Evolutionary conservation across 2,329 filamentous ascomycete species (phyloP), one percentile per base, ranked within the genome.

Genomic region (Podosphaera fusca): DNA sequence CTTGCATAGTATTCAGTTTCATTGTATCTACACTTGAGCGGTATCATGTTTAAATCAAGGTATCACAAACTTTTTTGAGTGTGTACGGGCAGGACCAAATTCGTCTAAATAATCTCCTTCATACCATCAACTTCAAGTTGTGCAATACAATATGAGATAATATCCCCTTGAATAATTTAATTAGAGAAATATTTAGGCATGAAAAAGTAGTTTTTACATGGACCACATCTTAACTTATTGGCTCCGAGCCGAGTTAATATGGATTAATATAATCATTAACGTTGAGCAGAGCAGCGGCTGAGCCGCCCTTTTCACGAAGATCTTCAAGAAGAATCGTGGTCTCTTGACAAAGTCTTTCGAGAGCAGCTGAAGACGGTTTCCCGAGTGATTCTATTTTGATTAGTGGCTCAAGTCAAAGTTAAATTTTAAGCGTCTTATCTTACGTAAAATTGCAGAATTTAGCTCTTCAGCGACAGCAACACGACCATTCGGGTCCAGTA

Each of bases 401-500:
- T 29, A 56, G 40, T 3, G 3, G n/a, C 30, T 33, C 12, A 14
- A 30, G 21, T 47, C 10, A 21, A 1, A 49, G 9, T 7, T 29
- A 56, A 14, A 33, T 21, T 21, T 1, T 34, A n/a, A 14, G 31
- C 2, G n/a, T 21, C 55, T 6, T 29, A 45, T 35, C 63, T 57
- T 57, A 75, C 81, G 72, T 73, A 98, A 70, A 64, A 98, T 95
- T 52, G 87, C 89, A 59, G 87, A 86, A 69, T 96, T 96, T 58
- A 98, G 74, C 69, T 95, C 89, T 71, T 98, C 92, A 7, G 89
- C 89, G 46, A 96, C 87, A 21, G 80, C 75, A 21, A 82, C 79
- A 49, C 92, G 75, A 1, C 86, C 87, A 56, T 77, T 79, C 45
- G 78, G 75, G 64, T 94, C 86, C 58, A 98, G 73, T 59, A 95